Evolutionary conservation across 371 early-diverging fungal genomes (phyloP).

Genomic region (Rhizopus delemar): DNA sequence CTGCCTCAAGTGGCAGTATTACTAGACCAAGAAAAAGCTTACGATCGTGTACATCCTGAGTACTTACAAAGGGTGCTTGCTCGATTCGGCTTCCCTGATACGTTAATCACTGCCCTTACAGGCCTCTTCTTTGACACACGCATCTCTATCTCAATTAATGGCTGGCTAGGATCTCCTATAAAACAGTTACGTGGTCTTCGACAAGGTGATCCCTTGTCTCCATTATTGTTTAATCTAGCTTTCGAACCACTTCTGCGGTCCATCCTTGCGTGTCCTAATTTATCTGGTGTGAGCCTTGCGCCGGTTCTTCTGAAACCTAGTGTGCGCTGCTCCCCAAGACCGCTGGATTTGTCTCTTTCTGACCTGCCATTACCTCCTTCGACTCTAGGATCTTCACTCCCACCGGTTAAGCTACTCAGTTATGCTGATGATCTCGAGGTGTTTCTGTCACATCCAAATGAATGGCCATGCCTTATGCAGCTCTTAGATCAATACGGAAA

Average conservation of each 20-base stretch:
- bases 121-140: conserved; percentile 22
- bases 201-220: conserved; percentile 27
- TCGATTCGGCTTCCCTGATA: conserved; percentile 11
- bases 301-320: too few species aligned
- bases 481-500: conserved; percentile 38
- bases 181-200: conserved; percentile 18
- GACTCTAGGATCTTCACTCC: background rate
- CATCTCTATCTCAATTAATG: conserved; percentile 16
- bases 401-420: conserved; percentile 12
- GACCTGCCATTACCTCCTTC: too few species aligned
- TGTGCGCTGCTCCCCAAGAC: too few species aligned
- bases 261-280: background rate
- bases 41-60: conserved; percentile 28
- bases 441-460: conserved; percentile 11
- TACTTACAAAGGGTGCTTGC: conserved; percentile 11
- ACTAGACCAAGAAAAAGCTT: conserved; percentile 28
- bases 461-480: conserved; percentile 83
- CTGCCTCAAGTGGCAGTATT: conserved; percentile 1
- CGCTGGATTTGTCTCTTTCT: too few species aligned
- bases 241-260: conserved; percentile 26
- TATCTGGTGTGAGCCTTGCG: too few species aligned
- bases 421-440: conserved; percentile 28
- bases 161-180: conserved; percentile 11
- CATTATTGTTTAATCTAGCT: conserved; percentile 25
- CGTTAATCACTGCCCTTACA: background rate